Base-by-base conservation (phyloP, 768 basidiomycete genomes). In the Leccinum subgranulosum region DNA sequence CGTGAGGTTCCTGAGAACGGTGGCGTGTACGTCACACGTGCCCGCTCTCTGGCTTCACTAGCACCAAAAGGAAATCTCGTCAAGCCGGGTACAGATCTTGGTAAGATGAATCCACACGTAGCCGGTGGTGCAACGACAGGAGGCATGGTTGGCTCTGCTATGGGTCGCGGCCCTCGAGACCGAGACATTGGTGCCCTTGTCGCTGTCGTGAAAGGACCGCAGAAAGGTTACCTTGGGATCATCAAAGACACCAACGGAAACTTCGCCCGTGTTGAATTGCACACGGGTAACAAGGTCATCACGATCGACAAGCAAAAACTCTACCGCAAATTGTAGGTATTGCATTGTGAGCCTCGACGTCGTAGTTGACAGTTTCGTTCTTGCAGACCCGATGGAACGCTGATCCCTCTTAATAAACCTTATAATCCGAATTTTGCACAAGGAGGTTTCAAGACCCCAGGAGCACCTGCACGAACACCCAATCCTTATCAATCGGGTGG, bases 171-270 rank as follows among this genome's bases (percentile, higher is more conserved):
- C 0, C 88, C 90, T 31, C 78, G 90, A 62, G 93, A 94, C 70
- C 79, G 90, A 17, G 82, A 92, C 65, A 88, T 94, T 61, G 94
- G 94, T 15, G 79, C 82, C 1, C 79, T 80, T 15, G 92, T 98
- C 36, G 81, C 81, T 11, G 84, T 98, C 5, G 78, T 92, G 58
- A 90, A 92, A 69, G 97, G 97, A 5, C 81, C 90, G 5, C 84
- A 88, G 68, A 99, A 99, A 73, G 92, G 94, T 14, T 89, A 95
- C 64, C 79, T 87, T 47, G 97, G 97, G 7, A 84, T 86, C 5
- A 90, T 98, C 78, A 98, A 95, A 74, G 97, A 98, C 69, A 91
- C 94, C 28, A 96, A 94, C 57, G 96, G 94, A 5, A 79, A 81
- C 39, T 78, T 85, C 56, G 92, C 89, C 2, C 84, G 97, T 43